Conservation (phyloP, 139 green algal species). For the Zygnema circumcarinatum region DNA sequence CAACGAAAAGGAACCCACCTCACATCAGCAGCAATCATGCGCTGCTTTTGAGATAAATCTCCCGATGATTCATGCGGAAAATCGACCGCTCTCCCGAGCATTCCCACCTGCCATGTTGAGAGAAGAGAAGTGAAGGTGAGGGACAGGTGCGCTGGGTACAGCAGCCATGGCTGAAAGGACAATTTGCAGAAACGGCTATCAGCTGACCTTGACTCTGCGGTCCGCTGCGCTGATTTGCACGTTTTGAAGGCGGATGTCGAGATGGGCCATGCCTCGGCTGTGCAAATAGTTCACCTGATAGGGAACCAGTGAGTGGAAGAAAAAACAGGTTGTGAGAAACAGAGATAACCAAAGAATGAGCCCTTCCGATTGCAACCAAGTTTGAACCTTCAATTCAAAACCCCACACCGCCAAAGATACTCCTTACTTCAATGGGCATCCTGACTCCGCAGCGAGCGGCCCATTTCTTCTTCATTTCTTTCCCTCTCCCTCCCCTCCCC, state of each 20-base stretch:
- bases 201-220: constrained; percentile 41
- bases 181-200: neutral
- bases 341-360: too few species aligned
- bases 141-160: neutral
- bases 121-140: neutral
- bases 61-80: constrained; percentile 7
- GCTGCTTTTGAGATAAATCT: neutral
- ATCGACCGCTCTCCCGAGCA: constrained; percentile 45
- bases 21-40: constrained; percentile 2
- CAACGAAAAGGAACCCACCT: neutral
- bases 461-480: too few species aligned
- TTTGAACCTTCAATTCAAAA: too few species aligned
- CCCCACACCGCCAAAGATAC: too few species aligned
- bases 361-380: too few species aligned
- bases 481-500: too few species aligned
- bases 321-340: too few species aligned
- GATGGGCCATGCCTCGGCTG: constrained; percentile 38
- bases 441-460: too few species aligned
- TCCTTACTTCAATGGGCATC: too few species aligned
- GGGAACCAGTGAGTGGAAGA: neutral
- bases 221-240: constrained; percentile 38
- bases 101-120: constrained; percentile 13
- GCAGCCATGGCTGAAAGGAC: too few species aligned
- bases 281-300: constrained; percentile 45
- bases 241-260: constrained; percentile 35